These are phyloP conservation scores for Thamnidium elegans DNA, from an alignment of 192 early-diverging fungal species.

Conservation along the genomic window DNA sequence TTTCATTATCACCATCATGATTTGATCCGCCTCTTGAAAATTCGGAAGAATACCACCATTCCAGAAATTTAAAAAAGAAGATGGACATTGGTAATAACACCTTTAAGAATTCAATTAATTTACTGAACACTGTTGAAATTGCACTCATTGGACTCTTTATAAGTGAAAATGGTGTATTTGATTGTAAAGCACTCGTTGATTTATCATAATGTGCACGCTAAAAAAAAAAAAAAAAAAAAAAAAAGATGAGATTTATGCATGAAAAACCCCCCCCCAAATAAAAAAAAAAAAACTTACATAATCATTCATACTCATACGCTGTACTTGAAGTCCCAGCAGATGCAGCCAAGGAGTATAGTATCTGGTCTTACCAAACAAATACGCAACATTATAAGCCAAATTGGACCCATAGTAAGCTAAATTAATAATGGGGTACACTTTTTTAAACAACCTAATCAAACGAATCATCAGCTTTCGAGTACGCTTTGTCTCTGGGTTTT, in stretches of 20 bases:
- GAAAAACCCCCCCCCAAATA: not conserved
- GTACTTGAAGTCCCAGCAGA: conserved; percentile 72
- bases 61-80: conserved; percentile 91
- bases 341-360: conserved; percentile 86
- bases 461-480: conserved; percentile 19
- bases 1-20: conserved; percentile 41
- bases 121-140: conserved; percentile 39
- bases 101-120: conserved; percentile 70
- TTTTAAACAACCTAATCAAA: conserved; percentile 45
- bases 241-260: not conserved
- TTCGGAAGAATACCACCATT: conserved; percentile 94
- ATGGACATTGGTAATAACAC: conserved; percentile 82
- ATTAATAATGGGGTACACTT: conserved; percentile 73
- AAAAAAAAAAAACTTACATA: conserved; percentile 56
- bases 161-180: conserved; percentile 11
- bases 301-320: conserved; percentile 78
- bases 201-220: conserved; percentile 29
- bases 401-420: conserved; percentile 63
- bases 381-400: conserved; percentile 70
- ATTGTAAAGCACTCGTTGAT: not conserved
- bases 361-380: conserved; percentile 80
- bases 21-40: conserved; percentile 57
- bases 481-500: not conserved
- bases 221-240: not conserved
- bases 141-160: conserved; percentile 16